These are phyloP conservation scores for Trebouxiophyceae sp. DNA, from an alignment of 163 green algal genomes.

Conservation along the genomic window DNA sequence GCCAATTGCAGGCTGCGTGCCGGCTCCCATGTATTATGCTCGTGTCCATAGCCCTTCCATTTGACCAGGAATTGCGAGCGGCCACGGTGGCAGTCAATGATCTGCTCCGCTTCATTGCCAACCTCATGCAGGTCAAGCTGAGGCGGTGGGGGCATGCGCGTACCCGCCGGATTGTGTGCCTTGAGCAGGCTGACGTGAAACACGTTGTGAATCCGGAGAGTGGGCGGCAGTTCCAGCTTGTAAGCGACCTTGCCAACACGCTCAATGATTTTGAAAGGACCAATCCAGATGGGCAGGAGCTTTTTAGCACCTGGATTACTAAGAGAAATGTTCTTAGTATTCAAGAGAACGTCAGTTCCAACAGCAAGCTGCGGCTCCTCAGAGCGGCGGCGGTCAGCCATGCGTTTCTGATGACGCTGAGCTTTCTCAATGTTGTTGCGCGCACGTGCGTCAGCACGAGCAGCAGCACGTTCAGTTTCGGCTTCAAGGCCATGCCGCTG, in stretches of 20 bases:
- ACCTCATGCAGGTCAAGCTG: too few species aligned
- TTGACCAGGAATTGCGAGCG: too few species aligned
- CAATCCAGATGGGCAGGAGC: slow-evolving; percentile 29
- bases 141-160: too few species aligned
- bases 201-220: slow-evolving; percentile 19
- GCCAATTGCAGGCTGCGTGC: too few species aligned
- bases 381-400: slow-evolving; percentile 13
- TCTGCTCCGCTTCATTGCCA: too few species aligned
- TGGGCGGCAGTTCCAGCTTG: slow-evolving; percentile 16
- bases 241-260: slow-evolving; percentile 13
- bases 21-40: too few species aligned
- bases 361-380: slow-evolving; percentile 16
- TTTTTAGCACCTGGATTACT: slow-evolving; percentile 11
- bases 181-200: slow-evolving; percentile 31
- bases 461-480: background rate
- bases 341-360: slow-evolving; percentile 24
- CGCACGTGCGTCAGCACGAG: slow-evolving; percentile 5
- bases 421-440: slow-evolving; percentile 7
- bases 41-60: too few species aligned
- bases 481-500: background rate
- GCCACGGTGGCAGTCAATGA: too few species aligned
- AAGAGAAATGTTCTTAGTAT: slow-evolving; percentile 22
- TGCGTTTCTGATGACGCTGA: slow-evolving; percentile 16
- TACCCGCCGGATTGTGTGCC: background rate
- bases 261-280: slow-evolving; percentile 23